phyloP scores from a whole-genome alignment of 345 rosid genomes.

The Bruguiera gymnorhiza region DNA sequence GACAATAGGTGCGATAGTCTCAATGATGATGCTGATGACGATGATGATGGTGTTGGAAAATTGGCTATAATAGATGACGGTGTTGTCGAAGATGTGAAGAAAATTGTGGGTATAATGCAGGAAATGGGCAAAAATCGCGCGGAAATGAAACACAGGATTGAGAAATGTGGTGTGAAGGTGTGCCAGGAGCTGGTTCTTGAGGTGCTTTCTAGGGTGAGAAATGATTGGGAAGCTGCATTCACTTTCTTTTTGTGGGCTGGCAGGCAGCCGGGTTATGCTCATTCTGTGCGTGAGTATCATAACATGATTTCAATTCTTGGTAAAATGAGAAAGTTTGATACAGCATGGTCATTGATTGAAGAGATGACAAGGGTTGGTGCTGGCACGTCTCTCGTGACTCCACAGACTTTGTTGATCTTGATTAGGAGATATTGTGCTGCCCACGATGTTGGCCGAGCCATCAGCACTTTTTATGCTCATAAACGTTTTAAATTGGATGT shows the following conservation, averaged over 20 bases:
- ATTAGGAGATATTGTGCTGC: conserved; percentile 83
- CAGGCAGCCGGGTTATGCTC: conserved; percentile 56
- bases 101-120: conserved; percentile 39
- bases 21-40: conserved; percentile 25
- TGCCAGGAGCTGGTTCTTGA: conserved; percentile 61
- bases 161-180: conserved; percentile 48
- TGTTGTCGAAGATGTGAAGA: conserved; percentile 39
- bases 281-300: conserved; percentile 60
- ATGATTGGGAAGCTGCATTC: conserved; percentile 86
- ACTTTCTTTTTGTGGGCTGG: conserved; percentile 86
- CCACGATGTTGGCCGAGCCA: conserved; percentile 76
- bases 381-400: conserved; percentile 55
- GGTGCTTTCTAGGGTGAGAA: conserved; percentile 65
- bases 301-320: conserved; percentile 79
- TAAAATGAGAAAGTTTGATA: conserved; percentile 86
- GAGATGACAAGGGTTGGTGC: conserved; percentile 61
- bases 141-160: conserved; percentile 51
- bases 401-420: conserved; percentile 81
- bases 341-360: conserved; percentile 82
- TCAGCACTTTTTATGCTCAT: conserved; percentile 71
- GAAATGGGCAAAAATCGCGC: conserved; percentile 33
- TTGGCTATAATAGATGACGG: conserved; percentile 20
- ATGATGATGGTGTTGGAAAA: conserved; percentile 14
- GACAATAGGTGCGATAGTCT: conserved; percentile 15
- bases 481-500: conserved; percentile 57